Evolutionary conservation across 2,329 filamentous ascomycete species (phyloP).

Genomic region (Zelopaecilomyces penicillatus): DNA sequence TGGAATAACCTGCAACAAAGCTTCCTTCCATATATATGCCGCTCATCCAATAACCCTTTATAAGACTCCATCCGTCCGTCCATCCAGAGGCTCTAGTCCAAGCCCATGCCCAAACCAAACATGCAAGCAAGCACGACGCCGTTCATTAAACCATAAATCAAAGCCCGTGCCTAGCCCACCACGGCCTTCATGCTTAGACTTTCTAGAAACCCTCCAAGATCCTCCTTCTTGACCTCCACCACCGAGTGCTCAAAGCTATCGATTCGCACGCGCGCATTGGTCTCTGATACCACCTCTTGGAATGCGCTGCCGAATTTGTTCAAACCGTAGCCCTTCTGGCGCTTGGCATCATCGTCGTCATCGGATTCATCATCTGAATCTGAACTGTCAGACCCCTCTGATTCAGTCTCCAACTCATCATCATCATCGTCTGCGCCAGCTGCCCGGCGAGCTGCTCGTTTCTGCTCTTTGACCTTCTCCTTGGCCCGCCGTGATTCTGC

Average conservation of each 20-base stretch:
- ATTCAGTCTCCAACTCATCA: constrained; percentile 40
- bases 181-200: constrained; percentile 86
- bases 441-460: constrained; percentile 47
- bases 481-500: constrained; percentile 51
- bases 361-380: constrained; percentile 41
- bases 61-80: too few species aligned
- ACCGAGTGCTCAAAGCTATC: constrained; percentile 98
- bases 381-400: constrained; percentile 30
- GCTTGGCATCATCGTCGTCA: constrained; percentile 44
- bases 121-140: background rate
- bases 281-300: constrained; percentile 88
- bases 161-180: constrained; percentile 39
- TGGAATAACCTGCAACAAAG: too few species aligned
- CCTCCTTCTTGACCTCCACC: constrained; percentile 95
- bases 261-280: constrained; percentile 78
- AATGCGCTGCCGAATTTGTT: constrained; percentile 95
- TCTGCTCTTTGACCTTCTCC: constrained; percentile 52
- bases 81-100: background rate
- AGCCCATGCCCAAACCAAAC: too few species aligned
- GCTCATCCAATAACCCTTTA: too few species aligned
- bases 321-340: constrained; percentile 60
- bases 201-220: constrained; percentile 83
- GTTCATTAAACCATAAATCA: background rate
- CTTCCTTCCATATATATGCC: too few species aligned
- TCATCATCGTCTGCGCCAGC: constrained; percentile 35